phyloP scores from a whole-genome alignment of 1,284 basidiomycete genomes.

The Ceratobasidium sp. region DNA sequence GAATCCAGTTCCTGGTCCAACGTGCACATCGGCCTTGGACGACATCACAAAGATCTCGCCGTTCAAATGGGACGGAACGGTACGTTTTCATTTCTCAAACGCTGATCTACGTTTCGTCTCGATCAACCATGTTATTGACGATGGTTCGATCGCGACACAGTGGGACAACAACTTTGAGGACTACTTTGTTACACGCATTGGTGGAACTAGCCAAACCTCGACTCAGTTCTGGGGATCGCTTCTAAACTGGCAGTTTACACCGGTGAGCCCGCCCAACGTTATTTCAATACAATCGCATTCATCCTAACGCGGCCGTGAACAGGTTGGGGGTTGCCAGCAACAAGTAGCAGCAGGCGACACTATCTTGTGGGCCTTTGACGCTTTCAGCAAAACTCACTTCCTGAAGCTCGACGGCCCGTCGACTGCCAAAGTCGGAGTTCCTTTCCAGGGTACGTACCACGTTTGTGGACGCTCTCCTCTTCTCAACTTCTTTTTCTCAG shows the following conservation, averaged over 20 bases:
- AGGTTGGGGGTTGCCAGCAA: constrained; percentile 28
- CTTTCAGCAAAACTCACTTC: constrained; percentile 1
- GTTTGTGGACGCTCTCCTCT: neutral
- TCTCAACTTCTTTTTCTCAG: neutral
- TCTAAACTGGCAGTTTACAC: constrained; percentile 13
- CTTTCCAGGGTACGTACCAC: neutral
- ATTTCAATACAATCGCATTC: too few species aligned
- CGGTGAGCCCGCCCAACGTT: neutral
- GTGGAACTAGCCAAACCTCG: neutral
- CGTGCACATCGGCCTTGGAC: constrained; percentile 11
- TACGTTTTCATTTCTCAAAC: neutral
- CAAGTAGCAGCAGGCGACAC: neutral
- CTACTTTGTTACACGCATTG: constrained; percentile 25
- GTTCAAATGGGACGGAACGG: constrained; percentile 5
- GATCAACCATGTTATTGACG: neutral
- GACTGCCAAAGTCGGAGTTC: constrained; percentile 10
- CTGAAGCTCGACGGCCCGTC: constrained; percentile 29
- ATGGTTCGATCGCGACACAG: neutral
- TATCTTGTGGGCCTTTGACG: constrained; percentile 17
- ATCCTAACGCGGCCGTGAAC: neutral
- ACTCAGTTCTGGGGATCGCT: constrained; percentile 21
- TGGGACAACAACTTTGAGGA: constrained; percentile 9
- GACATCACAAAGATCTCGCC: neutral
- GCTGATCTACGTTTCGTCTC: neutral
- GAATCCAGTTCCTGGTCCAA: constrained; percentile 21